A percentile compares a stretch with the other conserved stretches of the same genome.
These are phyloP conservation scores for Russula compacta DNA, from an alignment of 768 basidiomycete genomes.

Conservation along the genomic window DNA sequence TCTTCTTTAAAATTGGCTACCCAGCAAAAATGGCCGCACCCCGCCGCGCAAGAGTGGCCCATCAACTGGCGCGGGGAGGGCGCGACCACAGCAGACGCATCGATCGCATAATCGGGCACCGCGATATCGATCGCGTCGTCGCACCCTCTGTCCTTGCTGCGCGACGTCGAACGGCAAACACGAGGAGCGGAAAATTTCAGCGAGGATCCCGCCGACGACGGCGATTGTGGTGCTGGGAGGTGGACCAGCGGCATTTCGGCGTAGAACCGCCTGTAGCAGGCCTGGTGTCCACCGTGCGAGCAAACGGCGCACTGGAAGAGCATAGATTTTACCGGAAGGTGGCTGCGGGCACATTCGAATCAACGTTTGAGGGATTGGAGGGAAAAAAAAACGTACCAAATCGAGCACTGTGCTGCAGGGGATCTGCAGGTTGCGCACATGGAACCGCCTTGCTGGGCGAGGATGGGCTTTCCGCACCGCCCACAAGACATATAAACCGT, in stretches of 20 bases:
- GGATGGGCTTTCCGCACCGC: slow-evolving; percentile 56
- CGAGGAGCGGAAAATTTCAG: slow-evolving; percentile 7
- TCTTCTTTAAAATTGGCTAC: slow-evolving; percentile 29
- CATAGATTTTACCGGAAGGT: slow-evolving; percentile 62
- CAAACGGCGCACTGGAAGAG: slow-evolving; percentile 71
- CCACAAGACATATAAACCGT: slow-evolving; percentile 63
- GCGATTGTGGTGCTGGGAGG: slow-evolving; percentile 28
- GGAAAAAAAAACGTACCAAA: slow-evolving; percentile 46
- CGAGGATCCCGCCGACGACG: slow-evolving; percentile 21
- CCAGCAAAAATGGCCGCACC: slow-evolving; percentile 82
- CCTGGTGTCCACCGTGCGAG: slow-evolving; percentile 72
- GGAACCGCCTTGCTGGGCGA: slow-evolving; percentile 39
- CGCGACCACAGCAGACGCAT: neutral
- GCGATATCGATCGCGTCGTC: neutral
- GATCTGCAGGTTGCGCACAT: slow-evolving; percentile 50
- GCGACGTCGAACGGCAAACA: slow-evolving; percentile 17
- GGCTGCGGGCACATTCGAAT: slow-evolving; percentile 34
- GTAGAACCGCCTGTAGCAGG: slow-evolving; percentile 67
- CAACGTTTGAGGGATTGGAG: neutral
- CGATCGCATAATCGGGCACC: slow-evolving; percentile 14
- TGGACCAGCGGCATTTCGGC: slow-evolving; percentile 47
- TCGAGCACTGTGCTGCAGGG: slow-evolving; percentile 46
- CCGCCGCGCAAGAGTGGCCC: slow-evolving; percentile 67
- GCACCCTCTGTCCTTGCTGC: slow-evolving; percentile 19
- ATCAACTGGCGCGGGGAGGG: slow-evolving; percentile 22